Percentiles rank a stretch among this genome's conserved stretches.
Evolutionary conservation across 2,329 filamentous ascomycete species (phyloP).

Genomic region (Trematosphaeria pertusa): DNA sequence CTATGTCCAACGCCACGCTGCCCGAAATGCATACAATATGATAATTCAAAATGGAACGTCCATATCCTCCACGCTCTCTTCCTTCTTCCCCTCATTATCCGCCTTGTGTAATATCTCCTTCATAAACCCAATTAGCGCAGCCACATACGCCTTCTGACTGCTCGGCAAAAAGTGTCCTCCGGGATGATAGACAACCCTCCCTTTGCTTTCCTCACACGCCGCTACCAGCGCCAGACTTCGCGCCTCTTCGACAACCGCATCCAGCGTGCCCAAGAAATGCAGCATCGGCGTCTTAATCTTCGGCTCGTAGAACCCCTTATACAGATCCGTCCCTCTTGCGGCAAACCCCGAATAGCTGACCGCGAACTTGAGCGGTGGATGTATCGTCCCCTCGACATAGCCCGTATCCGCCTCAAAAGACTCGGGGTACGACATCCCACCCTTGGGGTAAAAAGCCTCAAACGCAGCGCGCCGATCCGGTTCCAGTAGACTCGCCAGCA

Average conservation of each 20-base stretch:
- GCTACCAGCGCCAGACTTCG: constrained; percentile 73
- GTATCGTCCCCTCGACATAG: constrained; percentile 47
- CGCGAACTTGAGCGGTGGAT: constrained; percentile 71
- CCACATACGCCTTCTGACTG: constrained; percentile 78
- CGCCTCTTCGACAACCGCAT: constrained; percentile 85
- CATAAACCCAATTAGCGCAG: constrained; percentile 77
- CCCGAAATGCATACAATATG: constrained; percentile 8
- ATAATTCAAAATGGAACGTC: constrained; percentile 66
- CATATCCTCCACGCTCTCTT: constrained; percentile 71
- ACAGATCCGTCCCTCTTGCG: constrained; percentile 64
- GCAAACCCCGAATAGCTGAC: constrained; percentile 81
- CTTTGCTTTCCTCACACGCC: constrained; percentile 62
- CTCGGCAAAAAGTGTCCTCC: constrained; percentile 89
- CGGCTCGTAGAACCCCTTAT: constrained; percentile 76
- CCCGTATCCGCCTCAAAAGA: constrained; percentile 50
- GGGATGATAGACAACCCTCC: constrained; percentile 73
- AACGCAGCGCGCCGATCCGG: constrained; percentile 57
- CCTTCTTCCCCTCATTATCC: constrained; percentile 48
- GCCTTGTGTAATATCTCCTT: constrained; percentile 56
- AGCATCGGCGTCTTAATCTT: constrained; percentile 77
- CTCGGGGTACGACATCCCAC: constrained; percentile 61
- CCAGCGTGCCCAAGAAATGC: constrained; percentile 83
- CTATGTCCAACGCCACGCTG: constrained; percentile 26
- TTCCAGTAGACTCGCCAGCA: constrained; percentile 78
- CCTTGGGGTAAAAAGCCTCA: constrained; percentile 43